Percentiles rank a stretch among this genome's conserved stretches.
These are phyloP conservation scores for Populus deltoides DNA, from an alignment of 345 rosid species.

Conservation along the genomic window DNA sequence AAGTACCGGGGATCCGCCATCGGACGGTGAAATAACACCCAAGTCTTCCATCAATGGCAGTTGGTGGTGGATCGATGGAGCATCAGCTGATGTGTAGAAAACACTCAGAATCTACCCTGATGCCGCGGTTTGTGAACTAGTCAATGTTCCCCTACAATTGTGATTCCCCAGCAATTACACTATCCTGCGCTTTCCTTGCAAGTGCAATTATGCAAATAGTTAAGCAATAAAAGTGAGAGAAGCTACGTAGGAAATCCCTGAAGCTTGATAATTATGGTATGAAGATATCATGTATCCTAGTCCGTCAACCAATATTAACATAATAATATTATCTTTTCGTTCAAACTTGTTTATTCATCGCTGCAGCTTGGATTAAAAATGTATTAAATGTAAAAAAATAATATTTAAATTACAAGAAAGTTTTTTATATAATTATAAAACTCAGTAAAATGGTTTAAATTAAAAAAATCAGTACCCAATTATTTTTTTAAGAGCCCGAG, in stretches of 20 bases:
- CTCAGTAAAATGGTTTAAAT: too few relatives aligned
- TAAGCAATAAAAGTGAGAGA: background rate
- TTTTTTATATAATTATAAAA: too few relatives aligned
- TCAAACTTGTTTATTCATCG: too few relatives aligned
- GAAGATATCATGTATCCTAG: background rate
- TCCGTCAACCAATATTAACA: too few relatives aligned
- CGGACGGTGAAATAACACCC: slow-evolving; percentile 39
- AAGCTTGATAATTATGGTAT: background rate
- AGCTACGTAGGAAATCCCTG: background rate
- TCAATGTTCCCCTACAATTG: background rate
- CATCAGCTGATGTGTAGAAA: background rate
- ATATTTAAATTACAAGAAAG: too few relatives aligned
- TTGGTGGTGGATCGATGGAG: background rate
- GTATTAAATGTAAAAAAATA: too few relatives aligned
- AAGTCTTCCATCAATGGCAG: slow-evolving; percentile 27
- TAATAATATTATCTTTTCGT: too few relatives aligned
- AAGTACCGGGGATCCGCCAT: background rate
- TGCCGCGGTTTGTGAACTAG: background rate
- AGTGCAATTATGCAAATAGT: background rate
- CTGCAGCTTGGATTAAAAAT: too few relatives aligned
- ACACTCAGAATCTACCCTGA: background rate
- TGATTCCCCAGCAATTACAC: background rate
- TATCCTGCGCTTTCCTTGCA: background rate
- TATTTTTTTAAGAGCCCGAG: too few relatives aligned
- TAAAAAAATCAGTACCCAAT: too few relatives aligned